These are phyloP conservation scores for Stagonosporopsis vannaccii DNA, from an alignment of 2,329 filamentous ascomycete species.

Conservation along the genomic window DNA sequence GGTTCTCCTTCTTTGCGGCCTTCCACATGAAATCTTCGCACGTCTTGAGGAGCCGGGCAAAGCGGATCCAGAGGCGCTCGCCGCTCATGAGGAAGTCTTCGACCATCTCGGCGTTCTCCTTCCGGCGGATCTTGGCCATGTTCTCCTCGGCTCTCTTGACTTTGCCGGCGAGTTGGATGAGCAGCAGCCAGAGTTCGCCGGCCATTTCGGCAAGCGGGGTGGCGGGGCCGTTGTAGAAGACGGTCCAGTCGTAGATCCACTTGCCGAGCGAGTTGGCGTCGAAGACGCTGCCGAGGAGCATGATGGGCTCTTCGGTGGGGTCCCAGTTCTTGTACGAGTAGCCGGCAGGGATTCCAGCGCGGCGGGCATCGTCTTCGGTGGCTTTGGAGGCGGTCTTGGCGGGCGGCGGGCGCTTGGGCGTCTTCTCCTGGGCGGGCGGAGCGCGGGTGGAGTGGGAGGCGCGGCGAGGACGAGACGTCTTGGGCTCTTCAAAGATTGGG, in stretches of 20 bases:
- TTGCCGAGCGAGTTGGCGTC: constrained; percentile 97
- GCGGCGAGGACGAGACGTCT: constrained; percentile 58
- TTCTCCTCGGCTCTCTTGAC: constrained; percentile 88
- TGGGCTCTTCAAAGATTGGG: constrained; percentile 54
- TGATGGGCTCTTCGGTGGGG: constrained; percentile 89
- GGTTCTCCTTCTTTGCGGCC: constrained; percentile 73
- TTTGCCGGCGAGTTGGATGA: constrained; percentile 94
- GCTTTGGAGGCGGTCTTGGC: constrained; percentile 56
- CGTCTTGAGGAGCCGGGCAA: constrained; percentile 84
- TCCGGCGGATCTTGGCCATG: constrained; percentile 72
- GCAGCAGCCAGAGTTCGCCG: constrained; percentile 91
- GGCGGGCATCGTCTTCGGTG: constrained; percentile 70
- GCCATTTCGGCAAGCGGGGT: constrained; percentile 90
- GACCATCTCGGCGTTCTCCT: constrained; percentile 79
- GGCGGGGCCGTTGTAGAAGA: constrained; percentile 82
- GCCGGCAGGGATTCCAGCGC: constrained; percentile 78
- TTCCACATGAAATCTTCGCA: constrained; percentile 97
- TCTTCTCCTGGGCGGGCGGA: constrained; percentile 39
- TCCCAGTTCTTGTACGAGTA: constrained; percentile 99
- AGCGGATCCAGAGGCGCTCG: constrained; percentile 83
- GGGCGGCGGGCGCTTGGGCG: constrained; percentile 45
- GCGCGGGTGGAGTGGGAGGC: constrained; percentile 61
- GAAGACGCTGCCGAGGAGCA: constrained; percentile 93
- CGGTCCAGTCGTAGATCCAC: constrained; percentile 99
- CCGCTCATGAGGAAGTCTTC: constrained; percentile 91